A percentile compares a stretch with the other conserved stretches of the same genome.
Evolutionary conservation across 805 yeast species (phyloP).

Genomic region (Pichia cephalocereana): DNA sequence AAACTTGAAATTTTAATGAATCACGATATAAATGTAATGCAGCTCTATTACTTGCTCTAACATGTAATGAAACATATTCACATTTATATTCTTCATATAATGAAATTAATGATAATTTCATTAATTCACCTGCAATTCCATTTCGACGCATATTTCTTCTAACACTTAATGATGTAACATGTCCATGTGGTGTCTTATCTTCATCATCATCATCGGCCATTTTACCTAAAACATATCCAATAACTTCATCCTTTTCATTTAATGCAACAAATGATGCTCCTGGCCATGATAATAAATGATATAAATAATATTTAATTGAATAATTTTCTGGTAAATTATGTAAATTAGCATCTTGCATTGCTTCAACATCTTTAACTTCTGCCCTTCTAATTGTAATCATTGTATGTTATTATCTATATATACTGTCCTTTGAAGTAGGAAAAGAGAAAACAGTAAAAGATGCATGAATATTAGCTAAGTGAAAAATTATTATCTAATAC

Average conservation of each 20-base stretch:
- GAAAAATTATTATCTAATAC: background rate
- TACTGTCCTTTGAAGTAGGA: too few species aligned
- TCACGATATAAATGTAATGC: constrained; percentile 88
- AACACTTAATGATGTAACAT: constrained; percentile 86
- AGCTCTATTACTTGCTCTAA: constrained; percentile 86
- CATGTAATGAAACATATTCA: constrained; percentile 81
- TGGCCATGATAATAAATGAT: constrained; percentile 94
- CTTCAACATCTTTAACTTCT: constrained; percentile 75
- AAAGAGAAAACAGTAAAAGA: background rate
- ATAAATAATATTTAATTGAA: constrained; percentile 83
- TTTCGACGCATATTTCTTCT: constrained; percentile 92
- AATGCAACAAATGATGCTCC: constrained; percentile 95
- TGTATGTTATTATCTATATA: too few species aligned
- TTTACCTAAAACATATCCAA: constrained; percentile 94
- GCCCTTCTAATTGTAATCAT: constrained; percentile 78
- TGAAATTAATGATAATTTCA: constrained; percentile 73
- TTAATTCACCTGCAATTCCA: constrained; percentile 88
- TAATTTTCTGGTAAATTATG: constrained; percentile 93
- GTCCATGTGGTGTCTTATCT: constrained; percentile 76
- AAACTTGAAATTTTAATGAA: constrained; percentile 73
- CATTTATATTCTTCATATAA: constrained; percentile 77
- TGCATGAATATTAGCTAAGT: too few species aligned
- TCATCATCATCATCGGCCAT: constrained; percentile 78
- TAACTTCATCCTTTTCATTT: constrained; percentile 66
- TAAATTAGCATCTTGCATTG: constrained; percentile 92